A percentile compares a stretch with the other conserved stretches of the same genome.
Conservation (phyloP, 257 asterid species). For the Verbena officinalis region DNA sequence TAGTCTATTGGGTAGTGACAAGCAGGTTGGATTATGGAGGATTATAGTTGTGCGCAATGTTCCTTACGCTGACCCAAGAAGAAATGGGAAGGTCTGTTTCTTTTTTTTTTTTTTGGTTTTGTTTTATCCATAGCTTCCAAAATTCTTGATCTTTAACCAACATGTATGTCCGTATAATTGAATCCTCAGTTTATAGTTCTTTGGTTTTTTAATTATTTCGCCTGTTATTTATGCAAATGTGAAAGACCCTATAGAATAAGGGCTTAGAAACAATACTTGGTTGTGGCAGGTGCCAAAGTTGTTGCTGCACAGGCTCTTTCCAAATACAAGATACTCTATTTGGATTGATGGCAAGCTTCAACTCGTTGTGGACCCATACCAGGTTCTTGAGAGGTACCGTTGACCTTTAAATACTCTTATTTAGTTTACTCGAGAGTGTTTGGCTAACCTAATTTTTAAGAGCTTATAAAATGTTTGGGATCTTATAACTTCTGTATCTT, state of each 20-base stretch:
- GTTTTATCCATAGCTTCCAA: conserved; percentile 7
- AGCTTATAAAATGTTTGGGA: too few relatives aligned
- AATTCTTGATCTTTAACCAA: conserved; percentile 5
- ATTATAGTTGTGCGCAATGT: conserved; percentile 80
- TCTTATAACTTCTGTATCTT: too few relatives aligned
- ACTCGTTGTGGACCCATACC: conserved; percentile 95
- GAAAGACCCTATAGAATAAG: neutral
- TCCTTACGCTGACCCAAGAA: conserved; percentile 88
- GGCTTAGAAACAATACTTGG: conserved; percentile 21
- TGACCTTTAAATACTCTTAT: conserved; percentile 22
- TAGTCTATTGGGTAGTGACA: conserved; percentile 58
- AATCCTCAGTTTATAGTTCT: neutral
- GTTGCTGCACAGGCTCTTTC: conserved; percentile 88
- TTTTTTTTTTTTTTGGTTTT: conserved; percentile 13
- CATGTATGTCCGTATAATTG: conserved; percentile 5
- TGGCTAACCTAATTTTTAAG: too few relatives aligned
- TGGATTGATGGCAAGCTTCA: conserved; percentile 98
- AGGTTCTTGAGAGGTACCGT: conserved; percentile 84
- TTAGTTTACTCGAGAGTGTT: neutral
- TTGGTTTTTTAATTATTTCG: neutral
- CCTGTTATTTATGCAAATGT: neutral
- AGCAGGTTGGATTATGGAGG: conserved; percentile 84
- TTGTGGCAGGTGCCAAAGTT: conserved; percentile 87
- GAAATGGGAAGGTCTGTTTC: conserved; percentile 87
- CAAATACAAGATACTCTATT: conserved; percentile 81